Conservation (phyloP, 768 basidiomycete genomes). For the Suillus placidus region DNA sequence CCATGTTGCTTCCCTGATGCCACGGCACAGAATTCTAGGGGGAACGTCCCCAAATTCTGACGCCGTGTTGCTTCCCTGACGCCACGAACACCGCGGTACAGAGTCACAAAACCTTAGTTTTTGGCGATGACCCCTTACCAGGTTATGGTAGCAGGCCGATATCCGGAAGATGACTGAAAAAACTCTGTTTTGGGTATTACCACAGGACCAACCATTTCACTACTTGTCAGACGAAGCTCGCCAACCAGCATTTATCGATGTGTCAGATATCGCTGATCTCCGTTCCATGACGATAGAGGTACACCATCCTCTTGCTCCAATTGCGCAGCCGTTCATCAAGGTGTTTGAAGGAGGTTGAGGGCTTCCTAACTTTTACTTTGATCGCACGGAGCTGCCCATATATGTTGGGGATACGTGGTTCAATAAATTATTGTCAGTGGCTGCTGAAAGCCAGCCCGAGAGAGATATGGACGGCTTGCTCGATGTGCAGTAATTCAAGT, state of each 20-base stretch:
- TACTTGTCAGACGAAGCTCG: conserved; percentile 11
- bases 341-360: background rate
- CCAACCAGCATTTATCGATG: conserved; percentile 6
- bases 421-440: conserved; percentile 4
- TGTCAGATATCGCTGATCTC: conserved; percentile 1
- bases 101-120: too few species aligned
- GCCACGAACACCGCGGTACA: too few species aligned
- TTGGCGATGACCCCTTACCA: too few species aligned
- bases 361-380: background rate
- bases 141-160: too few species aligned
- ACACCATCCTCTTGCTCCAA: conserved; percentile 5
- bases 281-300: background rate
- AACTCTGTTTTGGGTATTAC: too few species aligned
- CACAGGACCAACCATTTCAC: conserved; percentile 1
- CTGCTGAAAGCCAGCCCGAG: background rate
- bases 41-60: too few species aligned
- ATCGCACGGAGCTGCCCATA: background rate
- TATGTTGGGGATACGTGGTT: conserved; percentile 12
- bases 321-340: background rate
- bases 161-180: too few species aligned
- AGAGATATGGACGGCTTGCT: too few species aligned
- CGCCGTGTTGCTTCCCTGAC: too few species aligned
- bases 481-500: too few species aligned
- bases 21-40: too few species aligned
- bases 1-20: too few species aligned